Base-by-base conservation (phyloP, 768 basidiomycete species). In the Lentinula edodes region DNA sequence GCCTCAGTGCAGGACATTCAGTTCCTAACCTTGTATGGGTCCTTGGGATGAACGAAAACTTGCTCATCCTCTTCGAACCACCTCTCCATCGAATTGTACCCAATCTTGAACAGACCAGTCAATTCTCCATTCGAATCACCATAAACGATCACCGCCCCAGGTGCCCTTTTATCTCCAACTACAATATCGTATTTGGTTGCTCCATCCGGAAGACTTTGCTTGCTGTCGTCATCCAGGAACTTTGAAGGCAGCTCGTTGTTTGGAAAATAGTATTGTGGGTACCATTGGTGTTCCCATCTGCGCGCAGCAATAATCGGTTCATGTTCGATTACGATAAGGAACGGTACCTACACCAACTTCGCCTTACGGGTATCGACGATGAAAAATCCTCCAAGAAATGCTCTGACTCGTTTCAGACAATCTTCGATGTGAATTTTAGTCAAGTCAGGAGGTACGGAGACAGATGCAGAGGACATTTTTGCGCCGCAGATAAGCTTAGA, bases 31-130 rank as follows among this genome's bases (percentile, higher is more conserved):
- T 89, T 88, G 72, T 86, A 89, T 1, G 86, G 86, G 68, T 89
- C 86, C 65, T 83, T 87, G 7, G 85, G 83, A 62, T 89, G 87
- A 1, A 78, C 73, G 61, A 76, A 83, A 36, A 88, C 78, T 60
- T 82, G 70, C 52, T 89, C 85, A 53, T 87, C 86, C 67, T 88
- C 86, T 72, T 88, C 86, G 56, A 87, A 85, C 87, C 87, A 88
- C 3, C 79, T 78, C 63, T 86, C 86, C 66, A 80, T 78, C 16
- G 77, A 78, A 13, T 71, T 70, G 57, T 85, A 86, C 12, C 68
- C 67, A 61, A 89, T 67, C 52, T 77, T 82, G 41, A 82, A 72
- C 34, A 87, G 73, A 6, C 81, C 82, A 23, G 72, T 72, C 12
- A 86, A 68, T 54, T 76, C 72, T 63, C 73, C 66, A 23, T 38